Evolutionary conservation across 2,329 filamentous ascomycete genomes (phyloP).

Genomic region (Fusarium miscanthi): DNA sequence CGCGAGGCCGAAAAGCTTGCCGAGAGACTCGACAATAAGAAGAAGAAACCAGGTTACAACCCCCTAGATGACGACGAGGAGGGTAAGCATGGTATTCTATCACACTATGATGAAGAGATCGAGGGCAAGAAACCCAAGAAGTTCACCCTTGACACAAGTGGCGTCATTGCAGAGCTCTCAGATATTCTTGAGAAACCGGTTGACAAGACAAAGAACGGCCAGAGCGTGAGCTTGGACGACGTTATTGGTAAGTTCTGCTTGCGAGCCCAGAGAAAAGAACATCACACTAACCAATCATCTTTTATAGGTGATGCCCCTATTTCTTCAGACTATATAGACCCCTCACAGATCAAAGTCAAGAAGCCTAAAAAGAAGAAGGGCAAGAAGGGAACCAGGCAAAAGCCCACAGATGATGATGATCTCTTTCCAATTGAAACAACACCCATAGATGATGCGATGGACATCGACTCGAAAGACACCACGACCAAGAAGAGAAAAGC

Average conservation of each 20-base stretch:
- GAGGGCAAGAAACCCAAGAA: slow-evolving; percentile 87
- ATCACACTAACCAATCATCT: slow-evolving; percentile 17
- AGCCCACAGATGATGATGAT: slow-evolving; percentile 72
- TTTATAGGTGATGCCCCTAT: slow-evolving; percentile 48
- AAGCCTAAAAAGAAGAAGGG: slow-evolving; percentile 95
- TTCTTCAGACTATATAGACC: slow-evolving; percentile 87
- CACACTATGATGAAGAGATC: slow-evolving; percentile 97
- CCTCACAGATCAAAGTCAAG: slow-evolving; percentile 89
- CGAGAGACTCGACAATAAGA: slow-evolving; percentile 86
- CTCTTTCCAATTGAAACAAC: slow-evolving; percentile 59
- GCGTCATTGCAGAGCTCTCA: slow-evolving; percentile 72
- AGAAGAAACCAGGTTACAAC: slow-evolving; percentile 89
- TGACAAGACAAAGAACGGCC: slow-evolving; percentile 70
- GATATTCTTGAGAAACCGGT: slow-evolving; percentile 64
- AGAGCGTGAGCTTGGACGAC: slow-evolving; percentile 85
- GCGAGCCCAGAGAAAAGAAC: not conserved
- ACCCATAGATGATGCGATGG: slow-evolving; percentile 69
- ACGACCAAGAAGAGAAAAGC: slow-evolving; percentile 69
- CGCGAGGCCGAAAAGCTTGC: slow-evolving; percentile 77
- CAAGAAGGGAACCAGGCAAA: slow-evolving; percentile 81
- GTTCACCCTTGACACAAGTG: slow-evolving; percentile 86
- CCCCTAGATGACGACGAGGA: slow-evolving; percentile 78
- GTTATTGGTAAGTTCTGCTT: slow-evolving; percentile 61
- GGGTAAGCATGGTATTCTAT: slow-evolving; percentile 75
- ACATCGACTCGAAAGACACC: slow-evolving; percentile 72